Evolutionary conservation across 345 rosid genomes (phyloP), one percentile per base, ranked within the genome.

Genomic region (Rhodamnia rubescens): DNA sequence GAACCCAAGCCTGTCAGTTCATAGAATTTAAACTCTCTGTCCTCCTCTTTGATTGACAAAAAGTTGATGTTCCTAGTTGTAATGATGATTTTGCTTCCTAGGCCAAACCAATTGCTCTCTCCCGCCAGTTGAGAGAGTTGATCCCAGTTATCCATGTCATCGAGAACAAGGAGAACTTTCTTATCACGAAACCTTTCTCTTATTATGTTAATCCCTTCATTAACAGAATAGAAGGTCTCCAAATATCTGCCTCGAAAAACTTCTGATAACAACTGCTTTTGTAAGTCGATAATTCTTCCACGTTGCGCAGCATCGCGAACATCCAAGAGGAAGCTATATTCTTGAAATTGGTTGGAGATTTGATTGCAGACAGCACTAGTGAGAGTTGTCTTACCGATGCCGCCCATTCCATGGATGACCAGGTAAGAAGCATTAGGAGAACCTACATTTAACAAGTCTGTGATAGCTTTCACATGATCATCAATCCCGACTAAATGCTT

Each of bases 221-320:
- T 11, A 50, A 50, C 47, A 4, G n/a, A 22, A 56, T 10, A 0
- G 59, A 24, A 10, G 59, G 22, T 56, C 59, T 56, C 13, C 24
- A n/a, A 24, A 56, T 13, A 56, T 24, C 0, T n/a, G 27, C 5
- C 27, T 57, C 26, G 64, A 14, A 57, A 27, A 26, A 26, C 5
- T 11, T 57, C 64, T 26, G 29, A 26, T n/a, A 57, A 4, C 29
- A 57, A 26, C 0, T 57, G 29, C 29, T 11, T 57, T 57, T 57
- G 64, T n/a, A 57, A 57, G 64, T 57, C 64, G 26, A 57, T 57
- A 11, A 0, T 57, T 57, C 0, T 57, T 26, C 64, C 64, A 57
- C 0, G 29, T 3, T 0, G 15, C 0, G 0, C 0, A 26, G 6
- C 26, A 24, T 57, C 29, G 1, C 64, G 64, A 26, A 57, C 64